phyloP scores from a whole-genome alignment of 805 yeast genomes.

The Candida nanaspora region DNA sequence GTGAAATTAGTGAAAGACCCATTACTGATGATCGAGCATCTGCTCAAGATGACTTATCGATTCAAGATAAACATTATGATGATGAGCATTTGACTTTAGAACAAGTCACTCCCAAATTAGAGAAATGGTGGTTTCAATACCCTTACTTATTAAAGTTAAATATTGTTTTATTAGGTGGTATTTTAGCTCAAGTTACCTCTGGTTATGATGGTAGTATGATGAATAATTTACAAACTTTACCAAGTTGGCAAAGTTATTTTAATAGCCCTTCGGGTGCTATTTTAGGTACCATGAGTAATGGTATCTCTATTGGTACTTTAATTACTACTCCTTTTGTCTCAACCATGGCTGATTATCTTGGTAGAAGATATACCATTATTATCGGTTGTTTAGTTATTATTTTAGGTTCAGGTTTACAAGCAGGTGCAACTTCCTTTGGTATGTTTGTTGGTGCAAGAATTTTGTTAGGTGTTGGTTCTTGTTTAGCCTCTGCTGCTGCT shows the following conservation, averaged over 20 bases:
- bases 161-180: slow-evolving; percentile 1
- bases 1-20: no score
- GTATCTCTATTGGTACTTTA: slow-evolving; percentile 32
- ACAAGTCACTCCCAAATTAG: slow-evolving; percentile 1
- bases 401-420: slow-evolving; percentile 25
- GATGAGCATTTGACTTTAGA: slow-evolving; percentile 1
- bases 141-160: slow-evolving; percentile 1
- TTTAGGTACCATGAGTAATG: slow-evolving; percentile 35
- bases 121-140: slow-evolving; percentile 2
- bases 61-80: not conserved
- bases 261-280: slow-evolving; percentile 31
- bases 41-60: not conserved
- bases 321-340: slow-evolving; percentile 1
- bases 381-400: slow-evolving; percentile 11
- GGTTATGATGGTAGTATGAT: slow-evolving; percentile 44
- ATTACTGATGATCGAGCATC: not conserved
- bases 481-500: slow-evolving; percentile 17
- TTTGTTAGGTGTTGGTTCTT: slow-evolving; percentile 23
- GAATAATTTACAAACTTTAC: slow-evolving; percentile 42
- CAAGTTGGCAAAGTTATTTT: slow-evolving; percentile 32
- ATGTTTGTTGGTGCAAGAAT: slow-evolving; percentile 27
- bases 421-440: slow-evolving; percentile 22
- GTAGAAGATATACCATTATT: slow-evolving; percentile 15
- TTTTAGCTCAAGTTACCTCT: slow-evolving; percentile 3
- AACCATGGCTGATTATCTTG: slow-evolving; percentile 8